These are phyloP conservation scores for Microbotryum lychnidis-dioicae DNA, from an alignment of 1,284 basidiomycete genomes.

Conservation along the genomic window DNA sequence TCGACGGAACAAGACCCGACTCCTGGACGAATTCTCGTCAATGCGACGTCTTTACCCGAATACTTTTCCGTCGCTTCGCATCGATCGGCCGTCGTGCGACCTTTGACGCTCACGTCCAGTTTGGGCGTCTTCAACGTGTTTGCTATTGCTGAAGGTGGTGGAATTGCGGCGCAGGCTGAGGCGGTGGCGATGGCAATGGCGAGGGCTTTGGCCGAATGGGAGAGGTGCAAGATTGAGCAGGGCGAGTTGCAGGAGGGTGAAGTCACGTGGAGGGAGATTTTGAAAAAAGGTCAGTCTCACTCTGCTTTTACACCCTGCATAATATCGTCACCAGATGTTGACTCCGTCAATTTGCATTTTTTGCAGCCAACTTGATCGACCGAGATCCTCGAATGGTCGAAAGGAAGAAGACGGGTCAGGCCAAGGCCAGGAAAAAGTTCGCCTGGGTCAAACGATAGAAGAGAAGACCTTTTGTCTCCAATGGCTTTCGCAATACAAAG, in stretches of 20 bases:
- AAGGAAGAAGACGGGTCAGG: conserved; percentile 86
- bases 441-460: conserved; percentile 88
- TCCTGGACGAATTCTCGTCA: conserved; percentile 56
- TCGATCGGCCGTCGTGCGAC: conserved; percentile 70
- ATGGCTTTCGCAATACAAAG: too few relatives aligned
- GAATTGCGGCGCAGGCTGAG: conserved; percentile 81
- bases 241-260: conserved; percentile 50
- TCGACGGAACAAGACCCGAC: conserved; percentile 13
- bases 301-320: not conserved
- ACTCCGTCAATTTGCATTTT: not conserved
- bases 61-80: conserved; percentile 74
- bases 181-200: conserved; percentile 77
- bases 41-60: conserved; percentile 64
- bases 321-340: not conserved
- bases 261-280: conserved; percentile 55
- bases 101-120: conserved; percentile 74
- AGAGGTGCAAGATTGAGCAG: conserved; percentile 30
- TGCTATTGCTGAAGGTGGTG: conserved; percentile 77
- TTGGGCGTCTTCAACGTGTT: conserved; percentile 90
- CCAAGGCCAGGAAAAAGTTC: conserved; percentile 87
- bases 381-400: conserved; percentile 97
- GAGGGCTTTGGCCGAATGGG: conserved; percentile 53
- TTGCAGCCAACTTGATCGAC: conserved; percentile 69
- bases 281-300: conserved; percentile 58
- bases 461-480: too few relatives aligned